A percentile compares a stretch with the other conserved stretches of the same genome.
Conservation (phyloP, 495 filamentous ascomycete genomes). For the Pyrenula massariospora region DNA sequence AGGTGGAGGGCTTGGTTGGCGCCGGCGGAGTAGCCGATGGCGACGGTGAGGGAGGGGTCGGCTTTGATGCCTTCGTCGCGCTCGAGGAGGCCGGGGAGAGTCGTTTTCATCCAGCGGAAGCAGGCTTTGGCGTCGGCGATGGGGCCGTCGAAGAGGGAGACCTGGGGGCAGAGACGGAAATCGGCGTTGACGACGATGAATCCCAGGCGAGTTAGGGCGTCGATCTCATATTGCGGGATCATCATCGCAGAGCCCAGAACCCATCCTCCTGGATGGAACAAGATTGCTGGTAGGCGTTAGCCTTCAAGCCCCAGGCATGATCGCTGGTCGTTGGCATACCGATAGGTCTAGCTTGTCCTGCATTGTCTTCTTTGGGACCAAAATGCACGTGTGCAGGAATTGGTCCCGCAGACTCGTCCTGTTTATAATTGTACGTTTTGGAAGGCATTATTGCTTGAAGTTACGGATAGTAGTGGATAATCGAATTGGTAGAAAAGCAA, state of each 20-base stretch:
- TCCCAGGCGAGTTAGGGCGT: slow-evolving; percentile 1
- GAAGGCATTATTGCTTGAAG: neutral
- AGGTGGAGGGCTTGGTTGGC: slow-evolving; percentile 5
- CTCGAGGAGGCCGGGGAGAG: slow-evolving; percentile 1
- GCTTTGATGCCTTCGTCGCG: slow-evolving; percentile 1
- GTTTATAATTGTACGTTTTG: neutral
- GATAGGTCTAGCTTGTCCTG: neutral
- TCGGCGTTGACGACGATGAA: slow-evolving; percentile 5
- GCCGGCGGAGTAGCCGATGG: slow-evolving; percentile 5
- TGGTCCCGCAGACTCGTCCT: neutral
- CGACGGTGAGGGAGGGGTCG: slow-evolving; percentile 2
- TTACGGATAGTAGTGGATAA: too few species aligned
- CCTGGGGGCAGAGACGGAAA: slow-evolving; percentile 6
- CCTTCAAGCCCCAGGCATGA: too few species aligned
- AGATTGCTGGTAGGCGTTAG: slow-evolving; percentile 1
- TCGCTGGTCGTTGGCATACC: too few species aligned
- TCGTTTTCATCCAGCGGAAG: slow-evolving; percentile 1
- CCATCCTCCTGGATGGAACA: slow-evolving; percentile 5
- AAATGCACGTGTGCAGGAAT: neutral
- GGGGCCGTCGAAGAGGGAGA: slow-evolving; percentile 4
- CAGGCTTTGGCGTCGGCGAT: slow-evolving; percentile 1
- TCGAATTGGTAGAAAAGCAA: too few species aligned
- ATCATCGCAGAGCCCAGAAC: slow-evolving; percentile 2
- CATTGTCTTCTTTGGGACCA: neutral
- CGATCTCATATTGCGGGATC: slow-evolving; percentile 1